These are phyloP conservation scores for Starmerella kuoi DNA, from an alignment of 805 yeast genomes.

Conservation along the genomic window DNA sequence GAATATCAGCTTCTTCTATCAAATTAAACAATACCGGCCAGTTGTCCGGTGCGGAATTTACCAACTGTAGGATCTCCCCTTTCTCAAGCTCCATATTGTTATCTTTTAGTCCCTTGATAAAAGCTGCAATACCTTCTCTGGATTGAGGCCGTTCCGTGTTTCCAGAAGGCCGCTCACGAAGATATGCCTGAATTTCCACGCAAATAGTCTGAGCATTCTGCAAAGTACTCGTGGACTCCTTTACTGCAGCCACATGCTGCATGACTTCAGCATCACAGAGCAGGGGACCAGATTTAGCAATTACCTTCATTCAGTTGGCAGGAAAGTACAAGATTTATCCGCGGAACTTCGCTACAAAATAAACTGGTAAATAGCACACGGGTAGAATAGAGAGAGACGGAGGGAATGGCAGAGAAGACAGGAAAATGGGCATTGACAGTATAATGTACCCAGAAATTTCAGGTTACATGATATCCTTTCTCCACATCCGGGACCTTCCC, in stretches of 20 bases:
- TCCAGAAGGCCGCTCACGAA: conserved; percentile 32
- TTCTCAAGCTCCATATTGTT: conserved; percentile 52
- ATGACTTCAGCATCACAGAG: conserved; percentile 56
- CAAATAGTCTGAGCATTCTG: conserved; percentile 29
- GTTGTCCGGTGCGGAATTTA: conserved; percentile 68
- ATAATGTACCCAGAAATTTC: no score
- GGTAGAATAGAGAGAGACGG: no score
- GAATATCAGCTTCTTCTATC: conserved; percentile 83
- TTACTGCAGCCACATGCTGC: conserved; percentile 40
- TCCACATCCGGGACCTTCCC: no score
- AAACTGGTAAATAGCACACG: no score
- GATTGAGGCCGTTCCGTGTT: conserved; percentile 29
- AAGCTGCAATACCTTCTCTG: conserved; percentile 27
- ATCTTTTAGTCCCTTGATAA: conserved; percentile 34
- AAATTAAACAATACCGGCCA: conserved; percentile 67
- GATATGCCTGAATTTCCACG: conserved; percentile 30
- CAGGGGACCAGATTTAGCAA: conserved; percentile 42
- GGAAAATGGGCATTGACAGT: no score
- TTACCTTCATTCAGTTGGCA: conserved; percentile 36
- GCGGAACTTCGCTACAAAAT: no score
- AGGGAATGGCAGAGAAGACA: neutral
- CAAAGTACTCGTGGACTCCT: conserved; percentile 25
- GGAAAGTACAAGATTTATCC: no score
- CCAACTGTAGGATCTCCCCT: conserved; percentile 71
- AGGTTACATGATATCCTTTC: no score